These are phyloP conservation scores for Leucocoprinus birnbaumii DNA, from an alignment of 768 basidiomycete genomes.

Conservation along the genomic window DNA sequence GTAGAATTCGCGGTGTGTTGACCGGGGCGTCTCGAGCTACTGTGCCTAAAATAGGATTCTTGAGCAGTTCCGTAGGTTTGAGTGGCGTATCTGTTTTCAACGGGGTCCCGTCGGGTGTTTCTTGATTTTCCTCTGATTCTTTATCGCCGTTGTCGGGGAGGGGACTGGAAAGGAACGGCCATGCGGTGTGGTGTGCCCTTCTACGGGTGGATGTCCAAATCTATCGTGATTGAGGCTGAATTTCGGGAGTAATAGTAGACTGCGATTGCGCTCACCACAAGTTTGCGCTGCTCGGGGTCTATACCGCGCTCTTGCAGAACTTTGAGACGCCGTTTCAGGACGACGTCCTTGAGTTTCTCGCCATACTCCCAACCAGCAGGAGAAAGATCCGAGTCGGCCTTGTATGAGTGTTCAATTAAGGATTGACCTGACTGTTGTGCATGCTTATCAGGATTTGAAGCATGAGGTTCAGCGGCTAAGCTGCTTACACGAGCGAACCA, in stretches of 20 bases:
- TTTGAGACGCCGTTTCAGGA: conserved; percentile 79
- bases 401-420: conserved; percentile 97
- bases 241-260: background rate
- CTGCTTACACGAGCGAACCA: conserved; percentile 88
- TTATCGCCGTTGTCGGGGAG: conserved; percentile 4
- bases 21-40: conserved; percentile 8
- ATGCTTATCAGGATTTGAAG: background rate
- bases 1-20: conserved; percentile 5
- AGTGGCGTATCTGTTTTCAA: background rate
- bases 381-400: conserved; percentile 96
- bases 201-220: conserved; percentile 97
- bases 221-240: conserved; percentile 34
- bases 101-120: background rate
- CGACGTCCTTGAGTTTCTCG: conserved; percentile 84
- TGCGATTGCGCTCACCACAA: conserved; percentile 51
- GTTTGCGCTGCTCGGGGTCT: conserved; percentile 53
- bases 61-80: background rate
- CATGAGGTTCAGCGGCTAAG: background rate
- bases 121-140: background rate
- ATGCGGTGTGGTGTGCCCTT: conserved; percentile 91
- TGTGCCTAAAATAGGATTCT: background rate
- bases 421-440: conserved; percentile 87
- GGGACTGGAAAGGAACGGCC: conserved; percentile 64
- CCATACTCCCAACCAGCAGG: conserved; percentile 96
- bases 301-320: conserved; percentile 70